Evolutionary conservation across 2,329 filamentous ascomycete genomes (phyloP), one percentile per base, ranked within the genome.

Genomic region (Sporothrix schenckii): DNA sequence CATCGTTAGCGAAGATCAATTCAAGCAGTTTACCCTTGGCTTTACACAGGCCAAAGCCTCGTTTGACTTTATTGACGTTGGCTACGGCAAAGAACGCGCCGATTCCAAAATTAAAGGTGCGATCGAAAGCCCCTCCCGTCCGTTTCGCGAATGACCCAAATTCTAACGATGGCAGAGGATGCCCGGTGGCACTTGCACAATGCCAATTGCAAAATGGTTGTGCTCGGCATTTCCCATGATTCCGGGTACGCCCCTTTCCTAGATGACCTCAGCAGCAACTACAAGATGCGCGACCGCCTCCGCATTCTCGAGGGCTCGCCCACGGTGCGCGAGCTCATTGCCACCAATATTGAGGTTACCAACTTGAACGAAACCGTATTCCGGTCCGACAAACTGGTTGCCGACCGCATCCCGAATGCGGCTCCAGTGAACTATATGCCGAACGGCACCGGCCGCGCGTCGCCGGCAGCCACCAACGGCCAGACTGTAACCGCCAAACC

Each of bases 21-120:
- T 89, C 30, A 83, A 80, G 71, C 83, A 89, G 66, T 91, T 90
- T 79, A 82, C 83, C 34, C 75, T 83, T 71, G 88, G 86, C 50
- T 90, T 89, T 79, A 88, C 84, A 65, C 86, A 88, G 77, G 83
- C 81, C 71, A 84, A 84, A 73, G 81, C 86, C 11, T 84, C 83
- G 13, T 89, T 89, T 79, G 87, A 90, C 77, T 90, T 89, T 79
- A 80, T 89, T 70, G 87, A 90, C 75, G 83, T 90, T 68, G 87
- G 88, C 47, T 79, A 83, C 74, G 84, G 84, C 58, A 88, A 88
- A 76, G 86, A 89, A 74, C 81, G 85, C 66, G 84, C 85, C 9
- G 86, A 88, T 75, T 83, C 83, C 61, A 90, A 90, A 77, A 85
- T 90, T 73, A 85, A 83, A 82, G 87, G 87, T 87, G 11, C 2